These are phyloP conservation scores for Tetratostichococcus sp. DNA, from an alignment of 139 green algal genomes.

Conservation along the genomic window DNA sequence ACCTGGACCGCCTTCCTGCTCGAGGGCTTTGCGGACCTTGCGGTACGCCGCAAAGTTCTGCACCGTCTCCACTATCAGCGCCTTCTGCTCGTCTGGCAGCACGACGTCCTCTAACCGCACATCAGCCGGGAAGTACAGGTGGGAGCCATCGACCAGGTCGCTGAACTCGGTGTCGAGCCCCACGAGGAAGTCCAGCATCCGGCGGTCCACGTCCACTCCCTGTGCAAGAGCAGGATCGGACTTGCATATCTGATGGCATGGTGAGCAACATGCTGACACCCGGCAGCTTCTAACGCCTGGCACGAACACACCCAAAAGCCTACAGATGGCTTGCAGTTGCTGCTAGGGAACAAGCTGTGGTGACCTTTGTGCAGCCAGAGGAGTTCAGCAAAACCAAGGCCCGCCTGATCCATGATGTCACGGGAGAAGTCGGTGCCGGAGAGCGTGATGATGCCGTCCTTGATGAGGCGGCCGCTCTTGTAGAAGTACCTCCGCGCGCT, in stretches of 20 bases:
- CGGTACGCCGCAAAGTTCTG: constrained; percentile 17
- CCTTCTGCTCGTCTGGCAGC: constrained; percentile 15
- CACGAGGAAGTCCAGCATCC: constrained; percentile 19
- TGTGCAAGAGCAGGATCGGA: no score
- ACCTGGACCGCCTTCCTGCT: constrained; percentile 4
- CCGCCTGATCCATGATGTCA: constrained; percentile 19
- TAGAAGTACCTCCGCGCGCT: constrained; percentile 18
- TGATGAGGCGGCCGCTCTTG: constrained; percentile 17
- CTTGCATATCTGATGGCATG: no score
- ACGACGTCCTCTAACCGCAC: constrained; percentile 14
- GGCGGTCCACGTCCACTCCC: constrained; percentile 17
- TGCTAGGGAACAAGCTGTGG: no score
- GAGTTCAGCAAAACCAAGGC: background rate
- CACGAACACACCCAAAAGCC: no score
- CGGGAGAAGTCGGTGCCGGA: constrained; percentile 12
- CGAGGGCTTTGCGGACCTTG: constrained; percentile 15
- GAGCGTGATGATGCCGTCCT: constrained; percentile 22
- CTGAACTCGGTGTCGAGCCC: constrained; percentile 16
- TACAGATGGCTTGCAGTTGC: no score
- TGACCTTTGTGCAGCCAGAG: background rate
- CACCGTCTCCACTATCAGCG: constrained; percentile 15
- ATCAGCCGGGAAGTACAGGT: constrained; percentile 11
- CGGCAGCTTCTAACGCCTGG: no score
- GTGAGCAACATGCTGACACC: no score
- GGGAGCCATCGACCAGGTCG: constrained; percentile 17